Conservation (phyloP, 2,329 filamentous ascomycete genomes). For the Xylaria sp. region DNA sequence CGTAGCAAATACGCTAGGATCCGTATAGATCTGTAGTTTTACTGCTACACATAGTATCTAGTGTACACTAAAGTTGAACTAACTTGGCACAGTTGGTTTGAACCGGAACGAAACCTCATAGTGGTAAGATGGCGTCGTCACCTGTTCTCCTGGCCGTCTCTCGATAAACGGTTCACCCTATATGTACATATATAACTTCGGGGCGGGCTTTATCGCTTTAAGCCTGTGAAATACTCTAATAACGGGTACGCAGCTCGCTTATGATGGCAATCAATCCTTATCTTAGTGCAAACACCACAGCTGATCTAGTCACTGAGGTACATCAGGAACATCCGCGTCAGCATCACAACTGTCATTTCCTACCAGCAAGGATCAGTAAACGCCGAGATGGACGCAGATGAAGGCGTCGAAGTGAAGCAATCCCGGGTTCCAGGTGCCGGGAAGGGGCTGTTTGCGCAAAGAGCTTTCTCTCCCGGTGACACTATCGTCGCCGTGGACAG, state of each 20-base stretch:
- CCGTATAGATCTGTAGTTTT: not conserved
- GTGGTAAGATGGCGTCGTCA: too few species aligned
- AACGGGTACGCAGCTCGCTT: not conserved
- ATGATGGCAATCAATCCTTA: not conserved
- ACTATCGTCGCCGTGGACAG: conserved; percentile 33
- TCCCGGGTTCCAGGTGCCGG: conserved; percentile 35
- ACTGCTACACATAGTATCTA: not conserved
- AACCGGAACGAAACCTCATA: too few species aligned
- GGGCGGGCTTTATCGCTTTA: not conserved
- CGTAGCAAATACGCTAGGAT: not conserved
- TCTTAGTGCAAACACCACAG: not conserved
- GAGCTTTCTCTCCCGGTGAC: conserved; percentile 36
- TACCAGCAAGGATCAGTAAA: not conserved
- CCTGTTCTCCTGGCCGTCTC: too few species aligned
- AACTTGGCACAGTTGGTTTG: not conserved
- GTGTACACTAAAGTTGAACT: not conserved
- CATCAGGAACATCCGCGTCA: not conserved
- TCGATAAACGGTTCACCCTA: not conserved
- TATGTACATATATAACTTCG: not conserved
- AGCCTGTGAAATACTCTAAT: not conserved
- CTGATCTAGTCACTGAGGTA: too few species aligned
- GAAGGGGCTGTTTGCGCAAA: conserved; percentile 36
- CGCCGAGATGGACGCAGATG: conserved; percentile 23
- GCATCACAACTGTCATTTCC: not conserved
- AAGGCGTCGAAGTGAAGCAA: conserved; percentile 32